These are phyloP conservation scores for Cryptosporidium sp. DNA, from an alignment of 169 alveolate genomes.

Conservation along the genomic window DNA sequence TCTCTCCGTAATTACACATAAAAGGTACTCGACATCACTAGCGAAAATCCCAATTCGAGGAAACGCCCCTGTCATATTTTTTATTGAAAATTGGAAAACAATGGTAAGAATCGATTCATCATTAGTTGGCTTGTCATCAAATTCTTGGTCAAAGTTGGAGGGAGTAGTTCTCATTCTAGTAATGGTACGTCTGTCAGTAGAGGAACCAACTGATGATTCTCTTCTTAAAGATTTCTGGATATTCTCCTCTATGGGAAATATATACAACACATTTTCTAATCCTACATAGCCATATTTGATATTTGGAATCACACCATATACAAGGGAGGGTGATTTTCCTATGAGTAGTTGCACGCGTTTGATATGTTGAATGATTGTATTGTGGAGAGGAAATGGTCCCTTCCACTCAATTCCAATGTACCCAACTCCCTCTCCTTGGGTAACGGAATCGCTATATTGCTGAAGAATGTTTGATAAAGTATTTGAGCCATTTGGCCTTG, in stretches of 20 bases:
- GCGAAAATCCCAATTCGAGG: constrained; percentile 50
- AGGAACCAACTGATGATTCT: not conserved
- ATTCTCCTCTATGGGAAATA: constrained; percentile 32
- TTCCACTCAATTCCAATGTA: constrained; percentile 73
- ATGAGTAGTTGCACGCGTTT: constrained; percentile 46
- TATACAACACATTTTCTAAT: constrained; percentile 43
- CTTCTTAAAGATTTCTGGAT: not conserved
- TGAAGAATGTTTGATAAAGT: constrained; percentile 43
- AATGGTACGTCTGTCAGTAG: constrained; percentile 2
- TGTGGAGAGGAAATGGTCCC: constrained; percentile 60
- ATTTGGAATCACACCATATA: constrained; percentile 39
- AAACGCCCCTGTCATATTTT: constrained; percentile 40
- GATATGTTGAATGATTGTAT: constrained; percentile 28
- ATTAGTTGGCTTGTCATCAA: not conserved
- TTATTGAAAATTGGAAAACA: constrained; percentile 47
- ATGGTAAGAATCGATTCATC: constrained; percentile 29
- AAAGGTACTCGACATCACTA: constrained; percentile 26
- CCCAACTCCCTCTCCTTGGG: constrained; percentile 62
- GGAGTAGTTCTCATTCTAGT: not conserved
- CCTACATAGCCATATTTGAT: constrained; percentile 48
- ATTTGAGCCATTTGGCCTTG: constrained; percentile 4
- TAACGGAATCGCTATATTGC: constrained; percentile 51
- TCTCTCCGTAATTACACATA: constrained; percentile 58
- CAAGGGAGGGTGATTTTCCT: constrained; percentile 56
- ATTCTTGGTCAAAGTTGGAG: constrained; percentile 1